These are phyloP conservation scores for Annulohypoxylon nitens DNA, from an alignment of 495 filamentous ascomycete genomes.

Conservation along the genomic window DNA sequence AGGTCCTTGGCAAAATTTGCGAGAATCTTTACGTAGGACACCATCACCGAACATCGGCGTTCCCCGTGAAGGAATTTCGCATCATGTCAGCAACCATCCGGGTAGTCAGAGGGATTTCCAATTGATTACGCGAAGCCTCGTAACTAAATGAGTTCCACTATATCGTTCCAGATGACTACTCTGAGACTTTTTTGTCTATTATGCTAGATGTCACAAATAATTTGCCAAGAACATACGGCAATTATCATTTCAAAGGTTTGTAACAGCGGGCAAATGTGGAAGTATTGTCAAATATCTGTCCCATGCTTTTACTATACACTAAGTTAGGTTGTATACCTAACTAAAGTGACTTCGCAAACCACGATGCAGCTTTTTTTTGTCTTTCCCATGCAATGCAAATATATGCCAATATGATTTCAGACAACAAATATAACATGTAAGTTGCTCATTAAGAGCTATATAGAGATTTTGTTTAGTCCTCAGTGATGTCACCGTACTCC, in stretches of 20 bases:
- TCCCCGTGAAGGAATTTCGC: constrained; percentile 9
- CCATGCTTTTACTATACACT: constrained; percentile 17
- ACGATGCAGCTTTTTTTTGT: constrained; percentile 32
- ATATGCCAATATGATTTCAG: constrained; percentile 22
- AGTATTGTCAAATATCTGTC: neutral
- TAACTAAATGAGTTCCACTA: neutral
- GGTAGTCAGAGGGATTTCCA: constrained; percentile 16
- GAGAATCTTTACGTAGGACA: constrained; percentile 1
- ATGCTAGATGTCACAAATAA: neutral
- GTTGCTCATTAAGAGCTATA: neutral
- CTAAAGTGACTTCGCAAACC: constrained; percentile 11
- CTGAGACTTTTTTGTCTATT: neutral
- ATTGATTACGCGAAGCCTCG: constrained; percentile 17
- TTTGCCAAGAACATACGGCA: neutral
- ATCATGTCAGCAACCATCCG: neutral
- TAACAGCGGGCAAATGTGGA: neutral
- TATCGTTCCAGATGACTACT: neutral
- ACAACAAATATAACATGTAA: constrained; percentile 15
- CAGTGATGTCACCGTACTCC: constrained; percentile 97
- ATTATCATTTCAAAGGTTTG: neutral
- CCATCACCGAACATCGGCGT: constrained; percentile 24
- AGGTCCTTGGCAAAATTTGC: constrained; percentile 25
- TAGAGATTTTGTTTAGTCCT: constrained; percentile 69
- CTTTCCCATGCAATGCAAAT: constrained; percentile 39
- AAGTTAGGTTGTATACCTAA: constrained; percentile 12